Conservation (phyloP, 352 stramenopile genomes). For the Phytophthora pistaciae region DNA sequence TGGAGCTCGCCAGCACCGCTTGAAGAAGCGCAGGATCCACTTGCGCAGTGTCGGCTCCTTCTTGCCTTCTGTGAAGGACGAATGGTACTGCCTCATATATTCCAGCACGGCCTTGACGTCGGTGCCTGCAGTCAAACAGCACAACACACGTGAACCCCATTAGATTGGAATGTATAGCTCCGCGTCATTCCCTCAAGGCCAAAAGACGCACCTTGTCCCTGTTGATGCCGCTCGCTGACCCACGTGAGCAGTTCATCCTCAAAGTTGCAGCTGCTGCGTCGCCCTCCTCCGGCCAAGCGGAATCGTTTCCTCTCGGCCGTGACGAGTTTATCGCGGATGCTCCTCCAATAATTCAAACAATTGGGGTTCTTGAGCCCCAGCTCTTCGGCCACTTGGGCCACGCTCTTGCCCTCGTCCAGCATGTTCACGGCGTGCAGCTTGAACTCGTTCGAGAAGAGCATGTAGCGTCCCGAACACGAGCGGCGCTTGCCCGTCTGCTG, state of each 20-base stretch:
- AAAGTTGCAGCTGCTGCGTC: constrained; percentile 76
- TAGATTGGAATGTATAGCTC: neutral
- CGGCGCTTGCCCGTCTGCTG: constrained; percentile 57
- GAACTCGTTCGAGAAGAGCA: constrained; percentile 83
- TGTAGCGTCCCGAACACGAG: constrained; percentile 60
- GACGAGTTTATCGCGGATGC: constrained; percentile 78
- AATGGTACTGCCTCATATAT: constrained; percentile 71
- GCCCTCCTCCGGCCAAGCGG: constrained; percentile 68
- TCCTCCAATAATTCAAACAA: constrained; percentile 80
- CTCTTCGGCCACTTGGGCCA: constrained; percentile 66
- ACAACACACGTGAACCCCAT: neutral
- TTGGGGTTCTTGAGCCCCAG: constrained; percentile 78
- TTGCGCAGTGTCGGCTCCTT: constrained; percentile 84
- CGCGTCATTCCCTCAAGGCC: neutral
- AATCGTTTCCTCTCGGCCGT: constrained; percentile 81
- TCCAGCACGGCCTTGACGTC: constrained; percentile 76
- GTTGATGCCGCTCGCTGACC: constrained; percentile 75
- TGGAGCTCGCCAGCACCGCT: constrained; percentile 68
- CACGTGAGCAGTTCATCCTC: constrained; percentile 80
- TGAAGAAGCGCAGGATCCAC: constrained; percentile 87
- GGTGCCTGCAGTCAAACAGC: constrained; percentile 40
- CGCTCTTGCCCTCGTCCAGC: constrained; percentile 74
- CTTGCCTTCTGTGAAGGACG: constrained; percentile 80
- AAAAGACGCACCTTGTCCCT: constrained; percentile 47
- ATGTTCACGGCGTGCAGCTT: constrained; percentile 78